phyloP scores from a whole-genome alignment of 352 stramenopile genomes.

The Phytophthora kernoviae region DNA sequence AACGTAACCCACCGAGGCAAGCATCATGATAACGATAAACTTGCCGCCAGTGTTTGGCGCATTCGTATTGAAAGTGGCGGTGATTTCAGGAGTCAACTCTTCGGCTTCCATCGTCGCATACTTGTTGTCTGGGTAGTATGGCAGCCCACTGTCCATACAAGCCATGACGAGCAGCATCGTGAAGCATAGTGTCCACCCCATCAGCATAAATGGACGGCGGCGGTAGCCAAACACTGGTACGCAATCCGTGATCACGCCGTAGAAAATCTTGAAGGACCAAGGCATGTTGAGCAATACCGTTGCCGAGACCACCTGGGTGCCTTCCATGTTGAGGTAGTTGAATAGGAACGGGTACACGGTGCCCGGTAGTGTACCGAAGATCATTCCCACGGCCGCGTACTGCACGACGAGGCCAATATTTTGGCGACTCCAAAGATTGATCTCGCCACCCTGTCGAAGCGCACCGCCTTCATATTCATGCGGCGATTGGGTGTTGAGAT shows the following conservation, averaged over 20 bases:
- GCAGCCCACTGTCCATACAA: slow-evolving; percentile 29
- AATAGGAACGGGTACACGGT: slow-evolving; percentile 53
- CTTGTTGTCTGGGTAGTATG: slow-evolving; percentile 49
- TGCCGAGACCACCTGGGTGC: slow-evolving; percentile 44
- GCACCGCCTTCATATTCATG: slow-evolving; percentile 20
- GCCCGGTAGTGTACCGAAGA: slow-evolving; percentile 42
- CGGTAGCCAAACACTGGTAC: slow-evolving; percentile 54
- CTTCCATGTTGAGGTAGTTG: slow-evolving; percentile 52
- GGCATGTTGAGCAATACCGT: slow-evolving; percentile 42
- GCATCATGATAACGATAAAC: slow-evolving; percentile 56
- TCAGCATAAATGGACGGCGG: slow-evolving; percentile 55
- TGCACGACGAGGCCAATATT: slow-evolving; percentile 46
- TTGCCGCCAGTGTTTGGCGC: slow-evolving; percentile 35
- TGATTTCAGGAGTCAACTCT: slow-evolving; percentile 23
- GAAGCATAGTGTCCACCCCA: slow-evolving; percentile 55
- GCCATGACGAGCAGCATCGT: slow-evolving; percentile 52
- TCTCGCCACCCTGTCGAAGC: slow-evolving; percentile 21
- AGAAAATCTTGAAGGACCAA: slow-evolving; percentile 64
- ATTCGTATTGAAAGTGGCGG: slow-evolving; percentile 32
- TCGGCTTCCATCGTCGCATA: slow-evolving; percentile 22
- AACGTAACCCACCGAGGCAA: slow-evolving; percentile 48
- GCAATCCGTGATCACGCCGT: slow-evolving; percentile 54
- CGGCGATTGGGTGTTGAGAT: slow-evolving; percentile 23
- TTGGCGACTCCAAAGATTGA: slow-evolving; percentile 42
- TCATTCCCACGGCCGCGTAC: slow-evolving; percentile 49